Evolutionary conservation across 805 yeast genomes (phyloP).

Genomic region (Candida nitratophila): DNA sequence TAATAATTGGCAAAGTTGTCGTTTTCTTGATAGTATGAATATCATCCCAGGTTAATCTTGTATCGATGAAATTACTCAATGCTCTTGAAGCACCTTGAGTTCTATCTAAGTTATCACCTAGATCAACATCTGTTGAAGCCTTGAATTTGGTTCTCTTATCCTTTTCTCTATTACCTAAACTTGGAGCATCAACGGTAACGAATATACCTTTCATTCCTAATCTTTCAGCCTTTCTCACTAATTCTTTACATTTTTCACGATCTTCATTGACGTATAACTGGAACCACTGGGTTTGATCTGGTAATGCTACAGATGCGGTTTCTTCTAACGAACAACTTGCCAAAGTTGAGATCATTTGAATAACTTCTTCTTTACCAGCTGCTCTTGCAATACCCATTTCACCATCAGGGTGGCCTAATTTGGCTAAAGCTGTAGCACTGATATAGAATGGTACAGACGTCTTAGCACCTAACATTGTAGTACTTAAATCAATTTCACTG

Average conservation of each 20-base stretch:
- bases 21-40: slow-evolving; percentile 45
- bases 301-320: slow-evolving; percentile 61
- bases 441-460: slow-evolving; percentile 77
- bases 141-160: slow-evolving; percentile 22
- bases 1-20: slow-evolving; percentile 59
- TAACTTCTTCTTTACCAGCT: slow-evolving; percentile 61
- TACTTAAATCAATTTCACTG: slow-evolving; percentile 56
- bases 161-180: slow-evolving; percentile 76
- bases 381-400: slow-evolving; percentile 81
- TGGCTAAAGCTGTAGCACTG: slow-evolving; percentile 89
- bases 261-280: slow-evolving; percentile 82
- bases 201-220: slow-evolving; percentile 78
- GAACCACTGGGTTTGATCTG: slow-evolving; percentile 77
- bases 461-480: slow-evolving; percentile 68
- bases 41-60: slow-evolving; percentile 59
- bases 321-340: slow-evolving; percentile 88
- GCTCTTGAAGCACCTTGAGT: slow-evolving; percentile 83
- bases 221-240: slow-evolving; percentile 65
- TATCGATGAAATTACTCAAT: slow-evolving; percentile 77
- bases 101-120: slow-evolving; percentile 46
- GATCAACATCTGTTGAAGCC: slow-evolving; percentile 39
- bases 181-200: slow-evolving; percentile 91
- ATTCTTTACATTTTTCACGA: slow-evolving; percentile 50
- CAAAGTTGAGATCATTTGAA: slow-evolving; percentile 90
- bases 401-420: slow-evolving; percentile 89